phyloP scores from a whole-genome alignment of 2,329 filamentous ascomycete genomes.

The Aspergillus sp. region DNA sequence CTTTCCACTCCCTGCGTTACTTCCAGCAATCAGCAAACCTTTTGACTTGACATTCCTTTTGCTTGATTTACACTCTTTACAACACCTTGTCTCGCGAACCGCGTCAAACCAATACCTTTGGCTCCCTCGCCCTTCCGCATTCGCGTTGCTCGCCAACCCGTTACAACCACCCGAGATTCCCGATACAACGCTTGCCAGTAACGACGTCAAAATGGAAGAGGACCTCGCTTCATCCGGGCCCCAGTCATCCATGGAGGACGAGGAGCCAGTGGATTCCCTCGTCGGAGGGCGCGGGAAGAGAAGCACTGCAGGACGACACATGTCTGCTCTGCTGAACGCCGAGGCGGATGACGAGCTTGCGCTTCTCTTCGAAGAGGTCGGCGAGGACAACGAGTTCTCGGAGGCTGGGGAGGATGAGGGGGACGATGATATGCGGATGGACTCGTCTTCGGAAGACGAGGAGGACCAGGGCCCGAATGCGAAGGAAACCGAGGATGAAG shows the following conservation, averaged over 20 bases:
- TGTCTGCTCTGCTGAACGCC: constrained; percentile 66
- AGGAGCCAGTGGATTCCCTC: constrained; percentile 21
- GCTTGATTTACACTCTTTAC: too few relatives aligned
- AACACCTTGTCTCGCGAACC: too few relatives aligned
- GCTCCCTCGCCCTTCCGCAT: too few relatives aligned
- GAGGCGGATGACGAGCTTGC: constrained; percentile 59
- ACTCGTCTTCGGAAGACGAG: constrained; percentile 75
- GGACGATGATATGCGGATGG: constrained; percentile 71
- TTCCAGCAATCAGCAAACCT: too few relatives aligned
- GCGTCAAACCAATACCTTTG: too few relatives aligned
- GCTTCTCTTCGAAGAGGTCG: constrained; percentile 58
- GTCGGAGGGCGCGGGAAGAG: constrained; percentile 54
- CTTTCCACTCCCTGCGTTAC: too few relatives aligned
- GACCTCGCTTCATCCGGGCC: constrained; percentile 7
- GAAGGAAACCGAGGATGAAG: constrained; percentile 61
- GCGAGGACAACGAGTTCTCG: constrained; percentile 41
- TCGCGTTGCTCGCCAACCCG: too few relatives aligned
- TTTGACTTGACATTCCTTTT: too few relatives aligned
- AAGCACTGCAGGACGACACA: constrained; percentile 73
- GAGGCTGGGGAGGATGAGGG: constrained; percentile 37
- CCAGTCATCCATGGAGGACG: constrained; percentile 15
- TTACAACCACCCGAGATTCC: neutral
- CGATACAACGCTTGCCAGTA: constrained; percentile 7
- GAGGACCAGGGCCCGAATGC: constrained; percentile 57
- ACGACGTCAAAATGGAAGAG: constrained; percentile 17